Conservation (phyloP, 805 yeast genomes). For the Saccharomycopsis capsularis region DNA sequence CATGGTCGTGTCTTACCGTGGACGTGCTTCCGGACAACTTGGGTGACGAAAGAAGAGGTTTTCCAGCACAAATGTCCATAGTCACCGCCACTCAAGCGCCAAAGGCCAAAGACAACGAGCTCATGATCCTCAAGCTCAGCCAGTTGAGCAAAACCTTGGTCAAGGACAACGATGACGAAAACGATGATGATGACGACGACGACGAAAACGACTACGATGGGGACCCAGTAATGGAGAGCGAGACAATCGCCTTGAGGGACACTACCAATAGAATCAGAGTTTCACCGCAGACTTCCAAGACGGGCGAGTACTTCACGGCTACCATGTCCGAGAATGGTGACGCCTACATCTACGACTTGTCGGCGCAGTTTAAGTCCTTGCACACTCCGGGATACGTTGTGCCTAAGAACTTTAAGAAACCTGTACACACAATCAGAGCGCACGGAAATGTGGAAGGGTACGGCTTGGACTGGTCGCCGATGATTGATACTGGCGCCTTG, state of each 20-base stretch:
- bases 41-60: slow-evolving; percentile 83
- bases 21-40: slow-evolving; percentile 81
- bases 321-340: slow-evolving; percentile 88
- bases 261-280: slow-evolving; percentile 88
- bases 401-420: slow-evolving; percentile 71
- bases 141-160: slow-evolving; percentile 79
- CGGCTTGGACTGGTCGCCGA: slow-evolving; percentile 95
- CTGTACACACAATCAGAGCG: slow-evolving; percentile 68
- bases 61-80: slow-evolving; percentile 79
- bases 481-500: slow-evolving; percentile 69
- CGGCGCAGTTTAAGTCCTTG: slow-evolving; percentile 73
- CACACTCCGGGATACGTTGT: slow-evolving; percentile 81
- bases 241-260: slow-evolving; percentile 64
- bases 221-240: slow-evolving; percentile 86
- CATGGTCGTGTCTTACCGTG: slow-evolving; percentile 95
- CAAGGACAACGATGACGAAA: slow-evolving; percentile 73
- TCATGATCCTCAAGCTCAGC: slow-evolving; percentile 75
- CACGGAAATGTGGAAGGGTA: slow-evolving; percentile 98
- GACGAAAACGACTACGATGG: slow-evolving; percentile 59
- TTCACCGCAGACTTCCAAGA: slow-evolving; percentile 63
- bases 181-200: slow-evolving; percentile 66
- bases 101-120: slow-evolving; percentile 79
- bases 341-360: slow-evolving; percentile 74
- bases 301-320: slow-evolving; percentile 83
- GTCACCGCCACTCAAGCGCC: slow-evolving; percentile 94